phyloP scores from a whole-genome alignment of 1,284 basidiomycete species.

The Cryptococcus amylolentus region DNA sequence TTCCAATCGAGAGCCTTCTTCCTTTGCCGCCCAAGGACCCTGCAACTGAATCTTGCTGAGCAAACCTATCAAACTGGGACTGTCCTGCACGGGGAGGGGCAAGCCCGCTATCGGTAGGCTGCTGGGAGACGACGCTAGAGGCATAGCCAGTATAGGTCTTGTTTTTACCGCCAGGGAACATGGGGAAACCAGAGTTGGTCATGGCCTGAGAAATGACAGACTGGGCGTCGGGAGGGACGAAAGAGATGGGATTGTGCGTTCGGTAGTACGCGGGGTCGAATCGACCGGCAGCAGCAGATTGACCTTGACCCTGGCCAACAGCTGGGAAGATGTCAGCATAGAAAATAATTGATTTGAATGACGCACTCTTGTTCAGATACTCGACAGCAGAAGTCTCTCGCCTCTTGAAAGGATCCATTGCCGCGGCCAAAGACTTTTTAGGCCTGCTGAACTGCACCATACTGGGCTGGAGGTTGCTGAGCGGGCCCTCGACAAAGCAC shows the following conservation, averaged over 20 bases:
- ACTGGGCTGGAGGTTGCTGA: conserved; percentile 92
- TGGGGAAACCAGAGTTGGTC: conserved; percentile 84
- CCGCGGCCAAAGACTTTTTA: conserved; percentile 73
- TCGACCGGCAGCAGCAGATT: conserved; percentile 57
- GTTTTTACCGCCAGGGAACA: conserved; percentile 64
- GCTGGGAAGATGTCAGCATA: not conserved
- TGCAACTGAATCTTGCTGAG: conserved; percentile 1
- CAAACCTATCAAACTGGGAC: conserved; percentile 65
- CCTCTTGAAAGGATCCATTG: conserved; percentile 84
- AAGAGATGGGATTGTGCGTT: conserved; percentile 87
- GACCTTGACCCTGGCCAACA: conserved; percentile 60
- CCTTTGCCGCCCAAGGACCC: conserved; percentile 1
- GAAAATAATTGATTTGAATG: not conserved
- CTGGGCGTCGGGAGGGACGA: conserved; percentile 91
- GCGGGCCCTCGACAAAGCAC: conserved; percentile 90
- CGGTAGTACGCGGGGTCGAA: conserved; percentile 94
- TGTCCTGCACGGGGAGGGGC: conserved; percentile 56
- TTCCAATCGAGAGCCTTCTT: conserved; percentile 60
- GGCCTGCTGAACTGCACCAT: conserved; percentile 99
- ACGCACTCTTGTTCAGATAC: conserved; percentile 49
- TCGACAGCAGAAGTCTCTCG: conserved; percentile 72
- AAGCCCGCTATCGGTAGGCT: conserved; percentile 59
- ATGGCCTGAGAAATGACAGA: conserved; percentile 84
- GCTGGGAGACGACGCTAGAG: conserved; percentile 85
- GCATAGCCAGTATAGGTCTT: conserved; percentile 73